Evolutionary conservation across 495 filamentous ascomycete genomes (phyloP).

Genomic region (Penicillium soppii): DNA sequence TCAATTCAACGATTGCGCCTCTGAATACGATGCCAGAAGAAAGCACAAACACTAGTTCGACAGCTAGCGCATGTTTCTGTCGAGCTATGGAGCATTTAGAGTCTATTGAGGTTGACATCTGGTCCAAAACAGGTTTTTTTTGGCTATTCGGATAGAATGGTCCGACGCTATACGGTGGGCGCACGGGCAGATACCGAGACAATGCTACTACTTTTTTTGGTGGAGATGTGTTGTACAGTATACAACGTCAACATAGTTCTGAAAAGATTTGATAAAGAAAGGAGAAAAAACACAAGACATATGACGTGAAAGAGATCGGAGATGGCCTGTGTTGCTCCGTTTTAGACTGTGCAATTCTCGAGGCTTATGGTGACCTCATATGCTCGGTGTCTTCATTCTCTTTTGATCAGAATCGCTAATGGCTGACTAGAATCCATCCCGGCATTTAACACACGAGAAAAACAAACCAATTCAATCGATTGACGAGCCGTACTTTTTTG

Average conservation of each 20-base stretch:
- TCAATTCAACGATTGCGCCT: not conserved
- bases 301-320: too few relatives aligned
- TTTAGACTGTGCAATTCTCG: not conserved
- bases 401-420: not conserved
- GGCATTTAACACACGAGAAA: too few relatives aligned
- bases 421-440: too few relatives aligned
- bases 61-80: not conserved
- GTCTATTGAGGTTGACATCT: not conserved
- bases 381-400: not conserved
- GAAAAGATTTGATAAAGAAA: too few relatives aligned
- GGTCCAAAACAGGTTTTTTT: constrained; percentile 8
- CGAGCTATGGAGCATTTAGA: not conserved
- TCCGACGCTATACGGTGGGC: not conserved
- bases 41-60: not conserved
- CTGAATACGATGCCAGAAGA: not conserved
- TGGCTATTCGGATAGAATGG: not conserved
- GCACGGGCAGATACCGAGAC: not conserved
- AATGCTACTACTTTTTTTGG: not conserved
- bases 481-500: not conserved
- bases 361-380: not conserved
- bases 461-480: not conserved
- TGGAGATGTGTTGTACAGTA: not conserved
- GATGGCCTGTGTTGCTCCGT: not conserved
- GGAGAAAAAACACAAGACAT: too few relatives aligned
- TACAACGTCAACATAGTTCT: too few relatives aligned